Percentiles rank a stretch among this genome's conserved stretches.
Conservation (phyloP, 371 early-diverging fungal species). For the Apophysomyces trapeziformis region DNA sequence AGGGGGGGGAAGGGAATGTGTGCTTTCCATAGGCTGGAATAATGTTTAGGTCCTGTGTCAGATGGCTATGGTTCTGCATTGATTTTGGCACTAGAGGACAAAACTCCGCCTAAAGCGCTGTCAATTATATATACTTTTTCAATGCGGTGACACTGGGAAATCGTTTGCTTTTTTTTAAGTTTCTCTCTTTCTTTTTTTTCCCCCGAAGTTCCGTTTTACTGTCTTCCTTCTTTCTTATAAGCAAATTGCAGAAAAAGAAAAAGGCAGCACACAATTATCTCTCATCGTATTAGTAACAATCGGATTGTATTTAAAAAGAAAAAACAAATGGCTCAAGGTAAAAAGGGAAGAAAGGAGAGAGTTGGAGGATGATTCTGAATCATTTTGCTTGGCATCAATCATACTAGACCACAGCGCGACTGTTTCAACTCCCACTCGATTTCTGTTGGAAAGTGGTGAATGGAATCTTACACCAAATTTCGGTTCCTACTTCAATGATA, state of each 20-base stretch:
- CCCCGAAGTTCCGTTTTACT: not conserved
- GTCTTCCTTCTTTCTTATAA: not conserved
- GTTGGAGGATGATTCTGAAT: no score
- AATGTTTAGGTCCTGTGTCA: not conserved
- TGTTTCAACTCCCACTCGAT: conserved; percentile 7
- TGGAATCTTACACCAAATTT: conserved; percentile 2
- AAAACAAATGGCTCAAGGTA: not conserved
- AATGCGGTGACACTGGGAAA: not conserved
- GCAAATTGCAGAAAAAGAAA: not conserved
- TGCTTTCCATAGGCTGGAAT: not conserved
- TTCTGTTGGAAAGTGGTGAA: conserved; percentile 9
- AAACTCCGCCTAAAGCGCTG: conserved; percentile 1
- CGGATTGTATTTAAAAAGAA: not conserved
- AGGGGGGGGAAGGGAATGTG: not conserved
- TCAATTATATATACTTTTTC: not conserved
- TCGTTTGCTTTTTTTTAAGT: not conserved
- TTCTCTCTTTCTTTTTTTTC: not conserved
- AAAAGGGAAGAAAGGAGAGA: not conserved
- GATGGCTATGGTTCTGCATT: conserved; percentile 8
- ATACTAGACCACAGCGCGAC: not conserved
- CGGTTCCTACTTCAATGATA: not conserved
- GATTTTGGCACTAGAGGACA: not conserved
- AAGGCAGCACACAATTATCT: no score
- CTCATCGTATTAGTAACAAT: no score
- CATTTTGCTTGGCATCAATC: not conserved